Evolutionary conservation across 768 basidiomycete species (phyloP).

Genomic region (Naganishia friedmannii): DNA sequence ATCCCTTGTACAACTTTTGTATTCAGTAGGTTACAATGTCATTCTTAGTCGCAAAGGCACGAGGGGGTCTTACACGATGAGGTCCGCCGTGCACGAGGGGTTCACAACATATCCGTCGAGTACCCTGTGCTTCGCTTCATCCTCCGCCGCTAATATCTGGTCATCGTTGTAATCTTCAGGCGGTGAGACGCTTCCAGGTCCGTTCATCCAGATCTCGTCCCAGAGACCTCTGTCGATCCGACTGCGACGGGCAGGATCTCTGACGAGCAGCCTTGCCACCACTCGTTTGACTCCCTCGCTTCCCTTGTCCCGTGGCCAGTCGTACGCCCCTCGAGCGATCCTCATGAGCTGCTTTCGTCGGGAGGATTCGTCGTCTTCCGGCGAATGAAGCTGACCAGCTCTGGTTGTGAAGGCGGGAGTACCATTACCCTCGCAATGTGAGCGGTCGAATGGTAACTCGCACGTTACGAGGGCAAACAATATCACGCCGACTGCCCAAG

Average conservation of each 20-base stretch:
- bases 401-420: conserved; percentile 14
- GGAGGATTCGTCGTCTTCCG: conserved; percentile 51
- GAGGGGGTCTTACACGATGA: not conserved
- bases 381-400: conserved; percentile 17
- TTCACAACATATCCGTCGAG: conserved; percentile 15
- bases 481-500: conserved; percentile 87
- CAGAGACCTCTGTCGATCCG: conserved; percentile 62
- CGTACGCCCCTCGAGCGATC: conserved; percentile 75
- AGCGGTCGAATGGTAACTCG: conserved; percentile 65
- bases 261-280: conserved; percentile 64
- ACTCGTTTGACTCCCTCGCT: conserved; percentile 54
- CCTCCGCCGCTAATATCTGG: not conserved
- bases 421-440: conserved; percentile 28
- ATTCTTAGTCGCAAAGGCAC: not conserved
- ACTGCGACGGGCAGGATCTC: conserved; percentile 64
- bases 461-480: conserved; percentile 72
- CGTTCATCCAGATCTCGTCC: conserved; percentile 59
- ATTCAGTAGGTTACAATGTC: not conserved
- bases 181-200: conserved; percentile 33
- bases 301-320: conserved; percentile 60
- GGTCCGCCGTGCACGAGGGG: not conserved
- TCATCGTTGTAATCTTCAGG: conserved; percentile 1
- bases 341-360: conserved; percentile 60
- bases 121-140: not conserved
- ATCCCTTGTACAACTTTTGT: conserved; percentile 10